phyloP scores from a whole-genome alignment of 148 eudicot species.

The Silene uniflora region DNA sequence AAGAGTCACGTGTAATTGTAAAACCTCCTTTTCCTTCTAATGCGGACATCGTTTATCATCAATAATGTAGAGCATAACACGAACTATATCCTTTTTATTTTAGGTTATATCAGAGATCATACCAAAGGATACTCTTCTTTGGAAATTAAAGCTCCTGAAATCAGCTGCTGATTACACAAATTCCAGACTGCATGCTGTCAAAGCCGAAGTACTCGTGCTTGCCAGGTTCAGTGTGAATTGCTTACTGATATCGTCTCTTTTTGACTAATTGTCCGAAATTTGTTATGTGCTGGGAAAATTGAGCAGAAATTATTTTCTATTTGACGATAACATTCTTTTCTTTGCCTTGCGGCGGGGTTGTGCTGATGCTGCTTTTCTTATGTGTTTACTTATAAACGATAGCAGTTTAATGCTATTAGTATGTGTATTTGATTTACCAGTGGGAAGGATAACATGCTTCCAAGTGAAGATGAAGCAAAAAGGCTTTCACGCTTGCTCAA shows the following conservation, averaged over 20 bases:
- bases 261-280: neutral
- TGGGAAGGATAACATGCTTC: slow-evolving; percentile 95
- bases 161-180: slow-evolving; percentile 83
- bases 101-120: slow-evolving; percentile 81
- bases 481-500: slow-evolving; percentile 50
- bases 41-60: neutral
- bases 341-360: neutral
- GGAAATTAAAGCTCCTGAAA: slow-evolving; percentile 89
- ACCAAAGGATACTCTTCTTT: slow-evolving; percentile 79
- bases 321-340: neutral
- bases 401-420: too few species aligned
- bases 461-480: slow-evolving; percentile 83
- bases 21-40: neutral
- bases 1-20: slow-evolving; percentile 22
- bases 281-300: neutral
- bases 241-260: neutral
- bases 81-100: slow-evolving; percentile 5
- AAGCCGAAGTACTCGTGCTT: slow-evolving; percentile 92
- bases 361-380: neutral
- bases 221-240: slow-evolving; percentile 51
- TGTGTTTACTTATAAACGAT: too few species aligned
- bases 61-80: neutral
- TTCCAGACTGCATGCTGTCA: slow-evolving; percentile 89
- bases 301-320: neutral
- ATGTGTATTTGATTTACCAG: slow-evolving; percentile 40